Percentiles rank a stretch among this genome's conserved stretches.
Evolutionary conservation across 305 asterid species (phyloP).

Genomic region (Rubia peregrina): DNA sequence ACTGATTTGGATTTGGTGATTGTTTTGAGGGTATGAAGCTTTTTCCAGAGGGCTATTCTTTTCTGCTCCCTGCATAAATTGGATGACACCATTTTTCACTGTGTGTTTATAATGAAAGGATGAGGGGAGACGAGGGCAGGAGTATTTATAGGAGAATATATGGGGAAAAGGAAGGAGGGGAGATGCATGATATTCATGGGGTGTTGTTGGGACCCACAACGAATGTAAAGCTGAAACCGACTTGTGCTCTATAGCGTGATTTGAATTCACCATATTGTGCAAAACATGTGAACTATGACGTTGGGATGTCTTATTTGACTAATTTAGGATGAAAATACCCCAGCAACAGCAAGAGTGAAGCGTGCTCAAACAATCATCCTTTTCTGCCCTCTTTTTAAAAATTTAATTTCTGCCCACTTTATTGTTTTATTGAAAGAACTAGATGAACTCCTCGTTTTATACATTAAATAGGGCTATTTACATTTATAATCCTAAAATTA

Average conservation of each 20-base stretch:
- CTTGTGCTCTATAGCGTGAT: not conserved
- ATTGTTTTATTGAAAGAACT: not conserved
- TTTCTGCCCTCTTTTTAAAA: not conserved
- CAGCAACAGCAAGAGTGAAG: not conserved
- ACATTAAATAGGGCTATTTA: not conserved
- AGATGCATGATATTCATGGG: not conserved
- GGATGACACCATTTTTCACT: constrained; percentile 25
- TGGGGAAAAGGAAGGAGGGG: not conserved
- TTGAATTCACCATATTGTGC: not conserved
- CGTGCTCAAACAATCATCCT: not conserved
- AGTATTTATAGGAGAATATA: constrained; percentile 30
- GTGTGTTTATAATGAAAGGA: not conserved
- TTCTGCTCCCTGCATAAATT: constrained; percentile 27
- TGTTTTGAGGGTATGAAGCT: constrained; percentile 43
- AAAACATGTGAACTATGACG: not conserved
- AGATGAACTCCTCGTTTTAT: not conserved
- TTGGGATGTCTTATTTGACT: not conserved
- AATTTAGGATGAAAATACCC: not conserved
- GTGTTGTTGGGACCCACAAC: not conserved
- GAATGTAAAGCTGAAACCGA: not conserved
- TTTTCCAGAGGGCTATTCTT: constrained; percentile 37
- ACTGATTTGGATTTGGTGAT: constrained; percentile 64
- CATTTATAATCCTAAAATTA: no score
- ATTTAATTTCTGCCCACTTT: not conserved
- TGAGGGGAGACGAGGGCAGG: constrained; percentile 4